These are phyloP conservation scores for Plasmopara viticola DNA, from an alignment of 352 stramenopile species.

Conservation along the genomic window DNA sequence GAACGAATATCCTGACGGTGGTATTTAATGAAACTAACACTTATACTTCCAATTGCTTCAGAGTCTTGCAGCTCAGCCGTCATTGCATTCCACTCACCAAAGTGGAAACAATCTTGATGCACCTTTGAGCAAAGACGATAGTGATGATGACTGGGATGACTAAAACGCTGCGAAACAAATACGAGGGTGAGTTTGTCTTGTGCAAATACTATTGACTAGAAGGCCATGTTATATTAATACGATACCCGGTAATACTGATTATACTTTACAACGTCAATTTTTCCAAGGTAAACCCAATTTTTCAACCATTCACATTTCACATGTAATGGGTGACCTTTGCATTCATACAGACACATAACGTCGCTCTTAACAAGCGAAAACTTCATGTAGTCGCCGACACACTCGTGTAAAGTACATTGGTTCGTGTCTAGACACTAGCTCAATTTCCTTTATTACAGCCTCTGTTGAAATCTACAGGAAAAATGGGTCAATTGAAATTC, in stretches of 20 bases:
- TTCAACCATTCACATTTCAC: slow-evolving; percentile 4
- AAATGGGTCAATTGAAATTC: slow-evolving; percentile 1
- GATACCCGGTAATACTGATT: slow-evolving; percentile 27
- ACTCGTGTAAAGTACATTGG: slow-evolving; percentile 57
- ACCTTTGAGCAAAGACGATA: slow-evolving; percentile 31
- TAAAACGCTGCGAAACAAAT: slow-evolving; percentile 13
- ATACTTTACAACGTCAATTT: slow-evolving; percentile 33
- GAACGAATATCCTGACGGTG: background rate
- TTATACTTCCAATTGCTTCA: slow-evolving; percentile 16
- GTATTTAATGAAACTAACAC: background rate
- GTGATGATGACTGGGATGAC: slow-evolving; percentile 81
- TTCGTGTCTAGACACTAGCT: slow-evolving; percentile 28
- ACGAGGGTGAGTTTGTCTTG: background rate
- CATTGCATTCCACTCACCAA: slow-evolving; percentile 52
- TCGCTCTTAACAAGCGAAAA: slow-evolving; percentile 32
- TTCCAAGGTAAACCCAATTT: background rate
- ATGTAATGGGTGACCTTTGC: background rate
- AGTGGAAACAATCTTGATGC: slow-evolving; percentile 10
- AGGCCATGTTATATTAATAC: background rate
- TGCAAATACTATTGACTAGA: background rate
- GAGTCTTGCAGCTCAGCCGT: slow-evolving; percentile 59
- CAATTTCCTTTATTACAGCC: slow-evolving; percentile 39
- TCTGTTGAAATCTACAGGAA: slow-evolving; percentile 43
- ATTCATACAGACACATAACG: background rate
- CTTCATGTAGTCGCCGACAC: slow-evolving; percentile 38